A percentile compares a stretch with the other conserved stretches of the same genome.
phyloP scores from a whole-genome alignment of 140 eudicot species.

The Stevia rebaudiana region DNA sequence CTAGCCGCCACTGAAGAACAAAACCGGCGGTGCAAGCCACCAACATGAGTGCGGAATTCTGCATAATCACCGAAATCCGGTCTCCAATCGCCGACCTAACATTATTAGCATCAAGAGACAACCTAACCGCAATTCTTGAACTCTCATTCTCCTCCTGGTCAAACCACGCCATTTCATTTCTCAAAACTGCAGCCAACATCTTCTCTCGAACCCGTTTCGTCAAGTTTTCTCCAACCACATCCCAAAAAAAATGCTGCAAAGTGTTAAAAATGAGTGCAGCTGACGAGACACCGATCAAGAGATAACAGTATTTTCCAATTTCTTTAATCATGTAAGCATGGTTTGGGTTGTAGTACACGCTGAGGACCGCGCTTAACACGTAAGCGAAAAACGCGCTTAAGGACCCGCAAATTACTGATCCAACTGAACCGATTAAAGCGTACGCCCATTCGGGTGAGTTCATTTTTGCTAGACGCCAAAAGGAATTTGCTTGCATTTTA shows the following conservation, averaged over 20 bases:
- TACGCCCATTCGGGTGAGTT: slow-evolving; percentile 94
- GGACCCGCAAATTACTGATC: slow-evolving; percentile 79
- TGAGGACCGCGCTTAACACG: slow-evolving; percentile 77
- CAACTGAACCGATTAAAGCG: slow-evolving; percentile 73
- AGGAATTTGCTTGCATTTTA: slow-evolving; percentile 72
- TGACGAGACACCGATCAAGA: slow-evolving; percentile 74
- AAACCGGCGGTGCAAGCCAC: slow-evolving; percentile 95
- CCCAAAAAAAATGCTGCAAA: slow-evolving; percentile 87
- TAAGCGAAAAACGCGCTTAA: slow-evolving; percentile 86
- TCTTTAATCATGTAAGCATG: slow-evolving; percentile 63
- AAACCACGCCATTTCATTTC: slow-evolving; percentile 90
- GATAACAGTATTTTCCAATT: slow-evolving; percentile 71
- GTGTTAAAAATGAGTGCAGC: slow-evolving; percentile 82
- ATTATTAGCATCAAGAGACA: slow-evolving; percentile 82
- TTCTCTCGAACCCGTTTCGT: slow-evolving; percentile 88
- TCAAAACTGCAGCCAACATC: slow-evolving; percentile 72
- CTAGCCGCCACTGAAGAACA: slow-evolving; percentile 89
- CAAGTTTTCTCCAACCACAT: slow-evolving; percentile 80
- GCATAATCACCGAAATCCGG: slow-evolving; percentile 83
- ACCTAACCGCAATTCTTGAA: slow-evolving; percentile 72
- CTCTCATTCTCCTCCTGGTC: slow-evolving; percentile 92
- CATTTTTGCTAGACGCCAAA: slow-evolving; percentile 86
- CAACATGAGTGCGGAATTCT: slow-evolving; percentile 86
- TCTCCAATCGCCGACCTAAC: slow-evolving; percentile 90
- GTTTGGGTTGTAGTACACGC: slow-evolving; percentile 82